Base-by-base conservation (phyloP, 148 eudicot genomes). In the Pharnaceum exiguum region DNA sequence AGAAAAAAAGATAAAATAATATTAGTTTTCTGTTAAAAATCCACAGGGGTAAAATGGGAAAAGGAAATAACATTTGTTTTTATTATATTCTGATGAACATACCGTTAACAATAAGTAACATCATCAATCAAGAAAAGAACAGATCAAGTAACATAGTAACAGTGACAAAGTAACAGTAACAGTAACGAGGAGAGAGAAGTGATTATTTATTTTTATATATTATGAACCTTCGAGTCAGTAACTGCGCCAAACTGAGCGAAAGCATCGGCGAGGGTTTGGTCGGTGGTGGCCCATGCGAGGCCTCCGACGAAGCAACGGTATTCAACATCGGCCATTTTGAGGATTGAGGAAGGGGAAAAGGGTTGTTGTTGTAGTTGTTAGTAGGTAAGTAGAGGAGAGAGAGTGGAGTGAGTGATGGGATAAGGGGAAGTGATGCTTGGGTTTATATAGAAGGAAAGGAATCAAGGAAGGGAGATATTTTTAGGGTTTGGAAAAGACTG, bases 241-340 rank as follows among this genome's bases (percentile, higher is more conserved):
- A 53, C 52, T 33, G 23, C 33, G 12, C 35, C 39, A 52, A 40
- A 52, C 7, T 17, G 35, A 52, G 55, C 15, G 23, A 51, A 31
- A 36, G 45, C 3, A 38, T 23, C 23, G 46, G 7, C 28, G 50
- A 57, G 62, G 29, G 33, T 27, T 25, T 57, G 67, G 32, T 85
- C 84, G 51, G 69, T 76, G 68, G 96, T 88, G 74, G 84, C 89
- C 96, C 96, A 88, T 0, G 96, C 93, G 11, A 88, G 81, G 57
- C 96, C 96, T 22, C 96, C 96, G 56, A 88, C 96, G 75, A 88
- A 89, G 68, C 97, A 89, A 27, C 97, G 73, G 72, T 23, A 89
- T 55, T 89, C 96, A 54, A 78, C 84, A 3, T 88, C 96, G 0
- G 78, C 79, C 87, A 85, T 82, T 69, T 12, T 7, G n/a, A n/a